Evolutionary conservation across 164 flowering plant species (phyloP), one percentile per base, ranked within the genome.

Genomic region (Vitis riparia): DNA sequence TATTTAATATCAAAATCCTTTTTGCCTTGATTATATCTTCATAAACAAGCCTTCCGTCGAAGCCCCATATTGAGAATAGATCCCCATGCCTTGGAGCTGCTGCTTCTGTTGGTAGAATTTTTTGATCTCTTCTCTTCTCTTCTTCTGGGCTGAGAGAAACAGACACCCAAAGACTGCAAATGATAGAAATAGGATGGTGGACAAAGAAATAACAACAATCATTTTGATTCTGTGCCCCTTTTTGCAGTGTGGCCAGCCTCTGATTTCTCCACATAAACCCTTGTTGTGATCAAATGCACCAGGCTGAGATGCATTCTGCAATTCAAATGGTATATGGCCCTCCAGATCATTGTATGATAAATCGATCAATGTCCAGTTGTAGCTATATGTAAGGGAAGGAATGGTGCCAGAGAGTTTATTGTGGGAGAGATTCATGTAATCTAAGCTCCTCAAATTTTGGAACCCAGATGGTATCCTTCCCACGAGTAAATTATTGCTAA

Each of bases 21-120:
- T 9, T 77, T 44, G 74, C 74, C 67, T 27, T 2, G 8, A 77
- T 53, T 13, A 73, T 66, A 51, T 77, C 76, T 55, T 77, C 62
- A 14, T 30, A 72, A 11, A 74, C 74, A 50, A 69, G 53, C 12
- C 44, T 59, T 8, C 65, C 77, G 29, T 74, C 73, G 16, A 9
- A 74, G 32, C 65, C 59, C 73, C 73, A 74, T 52, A 74, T 11
- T 1, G 67, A 73, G 23, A 73, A 68, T n/a, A 68, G 0, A 29
- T 74, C 68, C 10, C 68, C 65, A 59, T 23, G 27, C 27, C 27
- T 23, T 23, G 27, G 27, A 23, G 27, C 27, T 23, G 27, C 27
- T 23, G 27, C 27, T 23, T 23, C 27, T 23, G 27, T 23, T 23
- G 27, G 27, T 23, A 23, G 27, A 23, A 23, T 23, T 50, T 62